These are phyloP conservation scores for Pleurotus tuber-regium DNA, from an alignment of 768 basidiomycete genomes.

Conservation along the genomic window DNA sequence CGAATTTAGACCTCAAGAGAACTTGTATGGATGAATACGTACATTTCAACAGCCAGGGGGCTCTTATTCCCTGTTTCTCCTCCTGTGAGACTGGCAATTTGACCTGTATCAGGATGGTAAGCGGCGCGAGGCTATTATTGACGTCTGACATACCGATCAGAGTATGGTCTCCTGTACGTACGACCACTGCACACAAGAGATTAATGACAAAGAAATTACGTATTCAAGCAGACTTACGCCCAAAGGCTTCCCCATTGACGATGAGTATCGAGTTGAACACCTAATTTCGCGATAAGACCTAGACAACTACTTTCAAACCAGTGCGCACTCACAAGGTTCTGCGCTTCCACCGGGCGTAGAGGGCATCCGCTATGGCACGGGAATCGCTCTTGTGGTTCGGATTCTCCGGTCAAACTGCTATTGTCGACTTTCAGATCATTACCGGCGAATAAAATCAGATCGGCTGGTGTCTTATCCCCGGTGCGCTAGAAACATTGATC, in stretches of 20 bases:
- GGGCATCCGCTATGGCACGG: constrained; percentile 44
- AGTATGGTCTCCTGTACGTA: constrained; percentile 64
- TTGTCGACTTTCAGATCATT: constrained; percentile 71
- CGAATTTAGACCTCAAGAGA: too few species aligned
- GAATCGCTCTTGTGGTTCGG: constrained; percentile 62
- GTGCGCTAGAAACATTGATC: constrained; percentile 39
- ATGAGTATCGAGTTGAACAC: constrained; percentile 70
- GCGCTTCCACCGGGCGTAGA: constrained; percentile 56
- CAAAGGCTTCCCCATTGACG: constrained; percentile 73
- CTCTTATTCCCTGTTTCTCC: constrained; percentile 63
- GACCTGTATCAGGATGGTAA: constrained; percentile 37
- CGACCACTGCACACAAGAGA: constrained; percentile 42
- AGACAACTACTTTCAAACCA: too few species aligned
- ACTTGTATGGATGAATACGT: too few species aligned
- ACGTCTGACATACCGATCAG: constrained; percentile 47
- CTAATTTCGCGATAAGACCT: constrained; percentile 31
- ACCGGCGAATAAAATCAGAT: constrained; percentile 56
- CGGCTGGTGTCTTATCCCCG: constrained; percentile 73
- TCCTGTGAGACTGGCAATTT: constrained; percentile 67
- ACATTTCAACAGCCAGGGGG: constrained; percentile 69
- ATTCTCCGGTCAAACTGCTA: constrained; percentile 69
- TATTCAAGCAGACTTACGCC: constrained; percentile 39
- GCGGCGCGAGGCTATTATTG: neutral
- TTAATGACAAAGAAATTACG: neutral
- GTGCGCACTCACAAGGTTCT: constrained; percentile 48